Evolutionary conservation across 352 stramenopile species (phyloP), one percentile per base, ranked within the genome.

Genomic region (Thraustotheca clavata): DNA sequence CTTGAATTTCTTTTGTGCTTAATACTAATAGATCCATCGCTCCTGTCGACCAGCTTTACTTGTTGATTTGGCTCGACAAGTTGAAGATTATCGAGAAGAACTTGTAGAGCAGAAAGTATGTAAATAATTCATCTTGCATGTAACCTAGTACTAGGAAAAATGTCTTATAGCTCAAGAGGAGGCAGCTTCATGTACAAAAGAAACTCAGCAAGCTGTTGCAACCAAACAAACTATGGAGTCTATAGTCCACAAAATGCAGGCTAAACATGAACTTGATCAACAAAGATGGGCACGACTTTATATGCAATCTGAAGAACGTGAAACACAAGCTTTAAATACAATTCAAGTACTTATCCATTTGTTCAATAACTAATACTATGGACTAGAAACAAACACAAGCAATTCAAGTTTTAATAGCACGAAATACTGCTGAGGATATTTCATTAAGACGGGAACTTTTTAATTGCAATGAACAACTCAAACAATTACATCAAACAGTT

Each of bases 31-130:
- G 55, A 63, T 57, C 39, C 55, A 63, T 20, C 55, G 55, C 12
- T 31, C 55, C 12, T 63, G 55, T 33, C 55, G 55, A 7, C 39
- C 55, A 7, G 55, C 55, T 3, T 41, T 63, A 5, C 33, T 63
- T 12, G 55, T 63, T 24, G 55, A 63, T 27, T 27, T 63, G 32
- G 55, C 55, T n/a, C 35, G 55, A 3, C 55, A 63, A 24, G 36
- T 63, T 16, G 55, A 63, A 50, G 55, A 63, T 14, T 54, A 49
- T 20, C 35, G 39, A 14, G 55, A 63, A 32, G 55, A 63, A 20
- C 55, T 63, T 5, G 55, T 63, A 1, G n/a, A 63, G 11, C 35
- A 63, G 54, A 63, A 49, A 26, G 55, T 63, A 49, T 20, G 2
- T 3, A 9, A 1, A 35, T 24, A 18, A 20, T 31, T 9, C 31